Conservation (phyloP, 2,329 filamentous ascomycete genomes). For the Aspergillus chevalieri region DNA sequence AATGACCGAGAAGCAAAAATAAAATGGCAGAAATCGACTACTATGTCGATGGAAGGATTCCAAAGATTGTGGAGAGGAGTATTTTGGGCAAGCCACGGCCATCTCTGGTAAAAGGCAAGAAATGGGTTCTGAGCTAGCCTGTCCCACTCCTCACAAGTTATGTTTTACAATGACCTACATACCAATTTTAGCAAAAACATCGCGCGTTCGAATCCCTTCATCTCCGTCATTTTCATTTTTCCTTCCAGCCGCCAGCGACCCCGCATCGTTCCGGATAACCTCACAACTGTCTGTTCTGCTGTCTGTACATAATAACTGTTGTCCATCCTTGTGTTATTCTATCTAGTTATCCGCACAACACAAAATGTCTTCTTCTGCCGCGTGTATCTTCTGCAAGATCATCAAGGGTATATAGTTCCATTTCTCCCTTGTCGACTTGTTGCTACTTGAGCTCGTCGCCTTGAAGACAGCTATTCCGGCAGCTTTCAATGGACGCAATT, state of each 20-base stretch:
- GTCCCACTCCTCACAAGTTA: conserved; percentile 57
- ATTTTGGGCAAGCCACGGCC: conserved; percentile 60
- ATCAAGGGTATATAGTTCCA: conserved; percentile 64
- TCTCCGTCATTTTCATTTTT: conserved; percentile 5
- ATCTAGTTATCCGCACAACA: conserved; percentile 9
- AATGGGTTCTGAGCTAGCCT: conserved; percentile 65
- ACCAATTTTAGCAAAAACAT: neutral
- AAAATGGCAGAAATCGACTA: conserved; percentile 36
- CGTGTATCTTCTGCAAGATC: conserved; percentile 97
- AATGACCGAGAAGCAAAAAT: conserved; percentile 15
- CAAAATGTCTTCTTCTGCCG: conserved; percentile 36
- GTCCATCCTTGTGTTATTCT: neutral
- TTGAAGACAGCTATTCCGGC: neutral
- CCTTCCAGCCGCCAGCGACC: conserved; percentile 7
- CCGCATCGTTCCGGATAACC: conserved; percentile 9
- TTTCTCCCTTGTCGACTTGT: neutral
- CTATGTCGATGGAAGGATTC: conserved; percentile 41
- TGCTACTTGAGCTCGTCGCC: neutral
- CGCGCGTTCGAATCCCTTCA: conserved; percentile 25
- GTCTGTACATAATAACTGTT: neutral
- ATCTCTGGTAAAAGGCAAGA: conserved; percentile 78
- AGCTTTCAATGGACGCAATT: neutral
- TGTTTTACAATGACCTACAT: conserved; percentile 1
- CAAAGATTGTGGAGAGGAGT: conserved; percentile 58
- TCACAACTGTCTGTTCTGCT: neutral